Conservation (phyloP, 805 yeast species). For the Myxozyma kluyveri region DNA sequence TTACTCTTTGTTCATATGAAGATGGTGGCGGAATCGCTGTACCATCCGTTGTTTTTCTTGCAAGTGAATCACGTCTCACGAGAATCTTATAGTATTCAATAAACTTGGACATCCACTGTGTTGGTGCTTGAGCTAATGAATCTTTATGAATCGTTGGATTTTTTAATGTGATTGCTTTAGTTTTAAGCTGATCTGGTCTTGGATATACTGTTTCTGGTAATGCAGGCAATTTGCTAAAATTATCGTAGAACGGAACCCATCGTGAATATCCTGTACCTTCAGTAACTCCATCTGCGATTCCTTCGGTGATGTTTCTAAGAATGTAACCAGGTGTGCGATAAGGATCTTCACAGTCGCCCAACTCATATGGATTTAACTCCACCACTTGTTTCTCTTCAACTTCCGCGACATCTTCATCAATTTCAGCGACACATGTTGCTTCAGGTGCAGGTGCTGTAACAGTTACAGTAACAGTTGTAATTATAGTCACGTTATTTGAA, state of each 20-base stretch:
- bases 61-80: not conserved
- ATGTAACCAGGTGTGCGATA: constrained; percentile 17
- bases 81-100: not conserved
- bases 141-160: not conserved
- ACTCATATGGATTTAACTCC: too few relatives aligned
- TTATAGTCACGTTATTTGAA: too few relatives aligned
- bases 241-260: constrained; percentile 13
- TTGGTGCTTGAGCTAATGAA: constrained; percentile 7
- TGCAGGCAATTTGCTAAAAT: constrained; percentile 5
- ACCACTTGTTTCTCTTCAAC: too few relatives aligned
- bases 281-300: too few relatives aligned
- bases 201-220: constrained; percentile 13
- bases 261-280: too few relatives aligned
- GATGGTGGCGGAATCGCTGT: not conserved
- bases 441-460: too few relatives aligned
- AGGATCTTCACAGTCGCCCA: constrained; percentile 13
- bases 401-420: too few relatives aligned
- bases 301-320: not conserved
- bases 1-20: not conserved
- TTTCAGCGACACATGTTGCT: too few relatives aligned
- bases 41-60: not conserved
- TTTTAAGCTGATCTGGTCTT: not conserved
- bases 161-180: not conserved
- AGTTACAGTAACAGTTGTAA: too few relatives aligned
- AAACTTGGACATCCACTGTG: constrained; percentile 11